Evolutionary conservation across 1,139 yeast species (phyloP).

Genomic region (Saccharomyces hybrid): DNA sequence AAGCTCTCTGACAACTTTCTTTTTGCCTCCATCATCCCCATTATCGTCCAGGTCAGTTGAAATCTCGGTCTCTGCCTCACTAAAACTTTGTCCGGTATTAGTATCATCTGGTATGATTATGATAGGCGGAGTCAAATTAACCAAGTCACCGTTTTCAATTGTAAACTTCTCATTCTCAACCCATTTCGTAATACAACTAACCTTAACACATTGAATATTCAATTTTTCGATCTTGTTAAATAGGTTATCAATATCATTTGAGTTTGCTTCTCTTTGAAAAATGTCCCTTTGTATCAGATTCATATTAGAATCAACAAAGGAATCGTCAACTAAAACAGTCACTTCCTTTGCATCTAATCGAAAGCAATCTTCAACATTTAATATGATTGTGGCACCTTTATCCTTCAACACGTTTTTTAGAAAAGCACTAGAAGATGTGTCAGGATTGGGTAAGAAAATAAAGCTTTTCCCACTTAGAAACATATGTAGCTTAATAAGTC

Average conservation of each 20-base stretch:
- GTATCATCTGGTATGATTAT: not conserved
- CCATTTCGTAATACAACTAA: constrained; percentile 12
- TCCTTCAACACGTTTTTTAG: constrained; percentile 13
- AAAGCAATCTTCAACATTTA: not conserved
- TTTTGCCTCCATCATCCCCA: not conserved
- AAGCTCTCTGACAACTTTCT: not conserved
- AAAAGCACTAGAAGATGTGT: constrained; percentile 12
- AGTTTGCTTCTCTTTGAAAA: constrained; percentile 16
- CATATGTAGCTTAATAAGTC: constrained; percentile 1
- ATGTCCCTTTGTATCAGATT: constrained; percentile 10
- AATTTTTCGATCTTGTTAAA: constrained; percentile 11
- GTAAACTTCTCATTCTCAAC: constrained; percentile 9
- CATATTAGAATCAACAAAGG: constrained; percentile 16
- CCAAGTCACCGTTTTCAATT: constrained; percentile 2
- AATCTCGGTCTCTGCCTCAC: not conserved
- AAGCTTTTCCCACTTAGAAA: constrained; percentile 17
- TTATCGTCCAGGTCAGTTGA: not conserved
- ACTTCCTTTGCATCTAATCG: not conserved
- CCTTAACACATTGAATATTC: constrained; percentile 11
- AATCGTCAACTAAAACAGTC: constrained; percentile 18
- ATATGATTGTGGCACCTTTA: constrained; percentile 34
- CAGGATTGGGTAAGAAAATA: constrained; percentile 21
- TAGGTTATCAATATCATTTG: constrained; percentile 10
- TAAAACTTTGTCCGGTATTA: not conserved
- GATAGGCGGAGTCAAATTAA: constrained; percentile 1